Percentiles rank a stretch among this genome's conserved stretches.
phyloP scores from a whole-genome alignment of 768 basidiomycete species.

The Amanita phalloides region DNA sequence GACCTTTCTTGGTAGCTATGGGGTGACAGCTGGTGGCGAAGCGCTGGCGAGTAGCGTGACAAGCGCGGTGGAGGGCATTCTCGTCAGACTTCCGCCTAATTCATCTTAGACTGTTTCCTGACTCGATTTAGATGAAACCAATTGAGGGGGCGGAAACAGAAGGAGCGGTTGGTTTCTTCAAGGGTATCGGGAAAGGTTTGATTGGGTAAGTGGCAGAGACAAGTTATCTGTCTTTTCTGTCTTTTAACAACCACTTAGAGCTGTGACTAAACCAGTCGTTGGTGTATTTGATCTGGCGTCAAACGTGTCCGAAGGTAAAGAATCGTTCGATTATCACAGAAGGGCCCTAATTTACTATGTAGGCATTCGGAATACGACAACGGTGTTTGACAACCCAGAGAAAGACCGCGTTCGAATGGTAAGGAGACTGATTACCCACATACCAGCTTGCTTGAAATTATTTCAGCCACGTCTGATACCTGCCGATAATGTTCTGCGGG shows the following conservation, averaged over 20 bases:
- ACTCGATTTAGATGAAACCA: constrained; percentile 68
- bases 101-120: not conserved
- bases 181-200: constrained; percentile 92
- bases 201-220: constrained; percentile 58
- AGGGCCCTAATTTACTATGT: not conserved
- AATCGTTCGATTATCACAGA: not conserved
- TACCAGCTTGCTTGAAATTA: constrained; percentile 1
- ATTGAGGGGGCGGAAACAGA: constrained; percentile 93
- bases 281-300: constrained; percentile 95
- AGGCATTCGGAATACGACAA: constrained; percentile 98
- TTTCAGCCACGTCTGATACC: constrained; percentile 75
- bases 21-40: constrained; percentile 91
- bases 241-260: constrained; percentile 29
- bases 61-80: constrained; percentile 92
- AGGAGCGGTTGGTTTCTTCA: constrained; percentile 95
- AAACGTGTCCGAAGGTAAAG: constrained; percentile 83
- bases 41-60: constrained; percentile 90
- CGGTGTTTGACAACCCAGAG: constrained; percentile 89
- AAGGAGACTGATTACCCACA: constrained; percentile 15
- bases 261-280: constrained; percentile 92
- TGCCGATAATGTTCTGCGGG: constrained; percentile 78
- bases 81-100: constrained; percentile 37
- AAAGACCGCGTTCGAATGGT: constrained; percentile 81
- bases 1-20: constrained; percentile 48
- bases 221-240: not conserved